Evolutionary conservation across 2,329 filamentous ascomycete species (phyloP).

Genomic region (Pseudogymnoascus sp.): DNA sequence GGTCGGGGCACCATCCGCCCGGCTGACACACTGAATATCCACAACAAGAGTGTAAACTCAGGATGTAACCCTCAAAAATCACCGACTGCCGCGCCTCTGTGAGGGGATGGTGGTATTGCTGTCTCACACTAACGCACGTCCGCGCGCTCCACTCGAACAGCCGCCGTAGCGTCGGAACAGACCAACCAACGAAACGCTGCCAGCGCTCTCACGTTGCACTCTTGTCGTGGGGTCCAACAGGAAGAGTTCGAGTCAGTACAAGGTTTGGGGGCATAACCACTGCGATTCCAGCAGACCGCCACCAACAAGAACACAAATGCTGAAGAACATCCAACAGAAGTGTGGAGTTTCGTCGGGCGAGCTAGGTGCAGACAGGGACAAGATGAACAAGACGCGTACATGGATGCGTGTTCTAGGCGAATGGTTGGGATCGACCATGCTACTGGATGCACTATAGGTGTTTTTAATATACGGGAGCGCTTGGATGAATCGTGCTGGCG

Average conservation of each 20-base stretch:
- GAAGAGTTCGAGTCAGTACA: neutral
- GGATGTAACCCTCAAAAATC: neutral
- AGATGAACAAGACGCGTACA: neutral
- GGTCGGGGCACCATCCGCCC: neutral
- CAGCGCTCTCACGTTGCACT: neutral
- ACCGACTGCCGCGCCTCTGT: neutral
- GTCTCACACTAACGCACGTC: conserved; percentile 4
- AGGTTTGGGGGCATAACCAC: conserved; percentile 8
- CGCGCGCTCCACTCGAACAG: conserved; percentile 5
- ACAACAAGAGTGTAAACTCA: neutral
- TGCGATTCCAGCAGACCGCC: neutral
- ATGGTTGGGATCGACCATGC: neutral
- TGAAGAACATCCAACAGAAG: neutral
- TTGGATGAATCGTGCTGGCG: neutral
- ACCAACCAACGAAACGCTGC: neutral
- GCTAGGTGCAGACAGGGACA: neutral
- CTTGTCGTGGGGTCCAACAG: neutral
- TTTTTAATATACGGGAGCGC: conserved; percentile 3
- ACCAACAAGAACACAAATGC: neutral
- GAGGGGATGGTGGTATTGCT: neutral
- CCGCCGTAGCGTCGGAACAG: neutral
- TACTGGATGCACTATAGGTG: neutral
- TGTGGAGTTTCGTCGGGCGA: neutral
- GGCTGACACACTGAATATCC: neutral
- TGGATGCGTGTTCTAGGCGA: neutral